Evolutionary conservation across 805 yeast species (phyloP).

Genomic region (Candida andamanensis): DNA sequence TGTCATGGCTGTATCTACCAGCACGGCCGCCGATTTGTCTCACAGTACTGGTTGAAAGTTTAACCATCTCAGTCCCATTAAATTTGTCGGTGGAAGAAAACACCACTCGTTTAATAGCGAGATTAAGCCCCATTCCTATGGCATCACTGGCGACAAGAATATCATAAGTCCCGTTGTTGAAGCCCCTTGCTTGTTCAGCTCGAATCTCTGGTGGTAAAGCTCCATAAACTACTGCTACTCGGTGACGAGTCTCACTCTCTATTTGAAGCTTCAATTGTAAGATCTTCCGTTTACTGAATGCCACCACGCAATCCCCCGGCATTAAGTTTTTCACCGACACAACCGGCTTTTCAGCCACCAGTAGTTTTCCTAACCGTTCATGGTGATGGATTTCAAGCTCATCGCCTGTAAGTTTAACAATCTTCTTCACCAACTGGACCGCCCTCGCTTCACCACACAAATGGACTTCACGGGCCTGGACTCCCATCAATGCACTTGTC

Average conservation of each 20-base stretch:
- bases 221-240: constrained; percentile 90
- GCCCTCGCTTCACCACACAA: constrained; percentile 91
- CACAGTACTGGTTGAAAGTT: constrained; percentile 57
- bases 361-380: constrained; percentile 67
- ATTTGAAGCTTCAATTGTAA: constrained; percentile 63
- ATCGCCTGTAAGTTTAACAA: constrained; percentile 75
- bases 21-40: constrained; percentile 98
- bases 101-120: constrained; percentile 75
- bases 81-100: constrained; percentile 67
- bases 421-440: constrained; percentile 56
- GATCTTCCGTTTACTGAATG: constrained; percentile 74
- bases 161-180: constrained; percentile 76
- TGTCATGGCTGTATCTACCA: constrained; percentile 57
- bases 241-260: constrained; percentile 55
- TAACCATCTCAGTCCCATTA: constrained; percentile 51
- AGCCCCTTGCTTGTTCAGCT: constrained; percentile 71
- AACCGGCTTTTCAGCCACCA: constrained; percentile 40
- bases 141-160: constrained; percentile 95
- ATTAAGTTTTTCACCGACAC: constrained; percentile 35
- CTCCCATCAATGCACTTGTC: constrained; percentile 89
- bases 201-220: constrained; percentile 95
- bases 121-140: constrained; percentile 93
- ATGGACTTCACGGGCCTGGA: constrained; percentile 78
- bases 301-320: constrained; percentile 85
- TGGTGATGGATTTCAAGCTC: constrained; percentile 65